phyloP scores from a whole-genome alignment of 2,329 filamentous ascomycete species.

The Stachybotrys echinatus region DNA sequence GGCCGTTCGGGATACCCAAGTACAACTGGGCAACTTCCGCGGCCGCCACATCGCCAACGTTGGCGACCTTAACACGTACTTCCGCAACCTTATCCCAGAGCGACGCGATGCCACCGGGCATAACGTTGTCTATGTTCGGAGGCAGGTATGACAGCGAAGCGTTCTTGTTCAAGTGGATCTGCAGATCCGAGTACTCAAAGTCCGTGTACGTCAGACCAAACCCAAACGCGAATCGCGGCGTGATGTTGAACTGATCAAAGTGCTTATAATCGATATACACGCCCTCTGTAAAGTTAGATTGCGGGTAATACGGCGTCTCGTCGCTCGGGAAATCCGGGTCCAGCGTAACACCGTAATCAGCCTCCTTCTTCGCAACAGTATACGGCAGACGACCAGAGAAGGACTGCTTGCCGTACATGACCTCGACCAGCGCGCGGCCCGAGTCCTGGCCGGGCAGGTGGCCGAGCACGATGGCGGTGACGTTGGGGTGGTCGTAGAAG shows the following conservation, averaged over 20 bases:
- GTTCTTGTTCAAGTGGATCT: not conserved
- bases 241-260: slow-evolving; percentile 67
- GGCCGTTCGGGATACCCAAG: slow-evolving; percentile 49
- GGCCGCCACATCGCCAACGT: slow-evolving; percentile 50
- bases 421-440: slow-evolving; percentile 48
- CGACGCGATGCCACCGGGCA: not conserved
- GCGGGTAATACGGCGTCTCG: slow-evolving; percentile 29
- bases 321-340: slow-evolving; percentile 34
- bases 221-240: slow-evolving; percentile 72
- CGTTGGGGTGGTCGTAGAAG: slow-evolving; percentile 62
- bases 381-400: slow-evolving; percentile 58
- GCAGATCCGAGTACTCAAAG: slow-evolving; percentile 43
- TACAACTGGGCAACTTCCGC: slow-evolving; percentile 53
- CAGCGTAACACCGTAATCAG: slow-evolving; percentile 36
- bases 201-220: slow-evolving; percentile 71
- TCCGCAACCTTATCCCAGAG: not conserved
- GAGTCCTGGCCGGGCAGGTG: slow-evolving; percentile 63
- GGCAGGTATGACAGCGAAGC: not conserved
- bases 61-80: slow-evolving; percentile 50
- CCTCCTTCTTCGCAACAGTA: slow-evolving; percentile 49
- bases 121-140: not conserved
- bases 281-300: slow-evolving; percentile 60
- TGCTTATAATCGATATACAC: slow-evolving; percentile 78
- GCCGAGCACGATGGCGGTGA: slow-evolving; percentile 58
- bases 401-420: slow-evolving; percentile 51